These are phyloP conservation scores for Diaporthe aspalathi DNA, from an alignment of 2,329 filamentous ascomycete genomes.

Conservation along the genomic window DNA sequence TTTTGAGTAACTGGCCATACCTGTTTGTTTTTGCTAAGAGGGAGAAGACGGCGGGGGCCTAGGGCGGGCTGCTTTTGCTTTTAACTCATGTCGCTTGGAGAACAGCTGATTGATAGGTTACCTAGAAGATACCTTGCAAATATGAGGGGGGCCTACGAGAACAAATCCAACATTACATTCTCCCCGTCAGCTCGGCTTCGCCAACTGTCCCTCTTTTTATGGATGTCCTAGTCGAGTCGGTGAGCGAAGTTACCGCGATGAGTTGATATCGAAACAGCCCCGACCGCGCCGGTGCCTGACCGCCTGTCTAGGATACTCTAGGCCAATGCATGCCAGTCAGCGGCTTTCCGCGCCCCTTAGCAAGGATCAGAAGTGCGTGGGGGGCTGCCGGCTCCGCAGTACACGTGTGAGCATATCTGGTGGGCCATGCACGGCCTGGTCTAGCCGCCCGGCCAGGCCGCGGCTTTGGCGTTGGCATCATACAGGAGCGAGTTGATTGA, in stretches of 20 bases:
- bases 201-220: background rate
- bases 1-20: slow-evolving; percentile 30
- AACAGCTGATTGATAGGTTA: slow-evolving; percentile 31
- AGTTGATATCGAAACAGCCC: background rate
- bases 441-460: slow-evolving; percentile 4
- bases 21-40: slow-evolving; percentile 19
- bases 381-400: slow-evolving; percentile 2
- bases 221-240: background rate
- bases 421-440: slow-evolving; percentile 12
- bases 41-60: background rate
- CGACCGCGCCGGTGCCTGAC: background rate
- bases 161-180: slow-evolving; percentile 30
- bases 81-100: slow-evolving; percentile 6
- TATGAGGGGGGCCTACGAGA: slow-evolving; percentile 30
- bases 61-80: slow-evolving; percentile 7
- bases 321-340: background rate
- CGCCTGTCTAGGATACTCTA: slow-evolving; percentile 12
- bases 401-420: slow-evolving; percentile 31
- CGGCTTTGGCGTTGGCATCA: background rate
- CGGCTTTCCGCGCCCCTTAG: background rate
- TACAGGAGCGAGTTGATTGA: background rate
- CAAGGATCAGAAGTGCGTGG: slow-evolving; percentile 13
- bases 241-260: background rate
- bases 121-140: slow-evolving; percentile 39
- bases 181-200: background rate